These are phyloP conservation scores for Colletotrichum ledebouriae DNA, from an alignment of 2,329 filamentous ascomycete species.

Conservation along the genomic window DNA sequence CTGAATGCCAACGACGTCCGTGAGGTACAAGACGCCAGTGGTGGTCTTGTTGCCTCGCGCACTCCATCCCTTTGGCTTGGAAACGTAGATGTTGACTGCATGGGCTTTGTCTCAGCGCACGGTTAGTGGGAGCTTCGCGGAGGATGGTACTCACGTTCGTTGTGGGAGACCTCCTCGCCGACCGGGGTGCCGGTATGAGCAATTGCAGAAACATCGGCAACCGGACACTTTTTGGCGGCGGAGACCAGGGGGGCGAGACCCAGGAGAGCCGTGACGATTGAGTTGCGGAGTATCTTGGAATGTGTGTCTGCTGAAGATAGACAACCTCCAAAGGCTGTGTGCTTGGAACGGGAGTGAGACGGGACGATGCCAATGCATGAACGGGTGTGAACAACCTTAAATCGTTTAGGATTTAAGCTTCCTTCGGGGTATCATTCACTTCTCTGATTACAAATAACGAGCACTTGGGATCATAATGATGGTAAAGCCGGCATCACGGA, in stretches of 20 bases:
- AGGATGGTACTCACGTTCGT: slow-evolving; percentile 24
- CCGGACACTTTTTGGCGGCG: slow-evolving; percentile 22
- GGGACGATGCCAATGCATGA: slow-evolving; percentile 10
- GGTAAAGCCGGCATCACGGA: slow-evolving; percentile 6
- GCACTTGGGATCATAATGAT: slow-evolving; percentile 4
- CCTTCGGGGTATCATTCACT: not conserved
- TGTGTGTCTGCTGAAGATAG: slow-evolving; percentile 2
- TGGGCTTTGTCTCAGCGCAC: not conserved
- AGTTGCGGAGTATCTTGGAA: slow-evolving; percentile 35
- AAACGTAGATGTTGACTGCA: slow-evolving; percentile 35
- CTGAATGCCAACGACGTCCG: slow-evolving; percentile 56
- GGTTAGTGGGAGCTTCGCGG: not conserved
- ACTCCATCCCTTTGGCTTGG: slow-evolving; percentile 32
- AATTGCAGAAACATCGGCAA: slow-evolving; percentile 35
- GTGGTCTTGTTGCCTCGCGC: slow-evolving; percentile 9
- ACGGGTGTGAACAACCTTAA: not conserved
- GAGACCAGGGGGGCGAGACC: slow-evolving; percentile 23
- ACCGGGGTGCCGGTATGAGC: slow-evolving; percentile 37
- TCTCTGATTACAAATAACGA: slow-evolving; percentile 34
- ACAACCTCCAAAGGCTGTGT: not conserved
- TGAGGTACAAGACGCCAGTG: slow-evolving; percentile 44
- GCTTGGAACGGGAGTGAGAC: slow-evolving; percentile 15
- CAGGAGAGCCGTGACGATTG: slow-evolving; percentile 14
- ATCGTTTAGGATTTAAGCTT: slow-evolving; percentile 29
- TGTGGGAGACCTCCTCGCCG: slow-evolving; percentile 28